A percentile compares a stretch with the other conserved stretches of the same genome.
phyloP scores from a whole-genome alignment of 371 early-diverging fungal genomes.

The Mucor piriformis region DNA sequence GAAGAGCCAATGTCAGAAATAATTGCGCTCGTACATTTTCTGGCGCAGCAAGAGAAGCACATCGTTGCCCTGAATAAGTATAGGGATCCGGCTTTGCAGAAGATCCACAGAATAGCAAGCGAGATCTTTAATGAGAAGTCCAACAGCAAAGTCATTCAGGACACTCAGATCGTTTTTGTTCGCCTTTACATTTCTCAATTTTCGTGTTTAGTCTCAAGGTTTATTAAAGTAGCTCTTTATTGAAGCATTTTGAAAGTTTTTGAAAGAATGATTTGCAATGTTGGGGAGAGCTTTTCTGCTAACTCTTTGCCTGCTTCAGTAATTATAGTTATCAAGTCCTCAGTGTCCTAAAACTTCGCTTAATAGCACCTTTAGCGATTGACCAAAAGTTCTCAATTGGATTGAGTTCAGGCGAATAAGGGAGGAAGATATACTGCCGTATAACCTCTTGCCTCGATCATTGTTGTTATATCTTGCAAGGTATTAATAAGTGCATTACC shows the following conservation, averaged over 20 bases:
- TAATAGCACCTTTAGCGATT: slow-evolving; percentile 27
- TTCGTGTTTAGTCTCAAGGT: not conserved
- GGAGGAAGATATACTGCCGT: slow-evolving; percentile 17
- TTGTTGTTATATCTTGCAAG: slow-evolving; percentile 8
- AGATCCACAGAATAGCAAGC: slow-evolving; percentile 14
- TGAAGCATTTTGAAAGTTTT: slow-evolving; percentile 21
- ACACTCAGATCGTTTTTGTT: slow-evolving; percentile 14
- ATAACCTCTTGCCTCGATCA: slow-evolving; percentile 25
- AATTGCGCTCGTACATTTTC: slow-evolving; percentile 17
- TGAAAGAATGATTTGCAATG: slow-evolving; percentile 17
- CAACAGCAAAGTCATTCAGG: slow-evolving; percentile 17
- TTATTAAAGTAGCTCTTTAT: slow-evolving; percentile 15
- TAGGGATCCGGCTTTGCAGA: slow-evolving; percentile 11
- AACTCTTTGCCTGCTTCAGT: slow-evolving; percentile 15
- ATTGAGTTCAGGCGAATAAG: slow-evolving; percentile 22
- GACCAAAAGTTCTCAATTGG: slow-evolving; percentile 26
- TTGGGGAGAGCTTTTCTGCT: slow-evolving; percentile 23
- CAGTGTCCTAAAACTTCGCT: slow-evolving; percentile 17
- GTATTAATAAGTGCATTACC: slow-evolving; percentile 27
- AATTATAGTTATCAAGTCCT: slow-evolving; percentile 17
- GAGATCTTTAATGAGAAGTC: slow-evolving; percentile 10
- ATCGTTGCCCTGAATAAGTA: slow-evolving; percentile 17
- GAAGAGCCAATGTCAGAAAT: slow-evolving; percentile 15
- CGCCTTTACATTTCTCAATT: too few species aligned
- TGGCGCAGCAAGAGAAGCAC: slow-evolving; percentile 13